Percentiles rank a stretch among this genome's conserved stretches.
phyloP scores from a whole-genome alignment of 106 monocot species.

The Gastrodia elata region DNA sequence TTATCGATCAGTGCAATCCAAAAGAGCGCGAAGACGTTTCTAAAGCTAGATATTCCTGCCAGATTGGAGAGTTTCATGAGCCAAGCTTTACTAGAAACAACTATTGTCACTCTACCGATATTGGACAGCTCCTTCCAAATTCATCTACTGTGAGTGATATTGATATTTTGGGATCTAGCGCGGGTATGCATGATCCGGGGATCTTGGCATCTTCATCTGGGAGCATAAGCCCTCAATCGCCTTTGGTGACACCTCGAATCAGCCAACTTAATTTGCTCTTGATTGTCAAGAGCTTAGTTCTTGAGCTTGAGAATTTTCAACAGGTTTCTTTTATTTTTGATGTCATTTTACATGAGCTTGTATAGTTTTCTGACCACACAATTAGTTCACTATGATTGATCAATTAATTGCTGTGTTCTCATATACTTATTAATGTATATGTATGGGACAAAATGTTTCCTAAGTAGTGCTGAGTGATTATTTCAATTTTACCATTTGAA shows the following conservation, averaged over 20 bases:
- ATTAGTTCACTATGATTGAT: background rate
- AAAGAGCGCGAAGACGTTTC: constrained; percentile 20
- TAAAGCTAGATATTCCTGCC: constrained; percentile 10
- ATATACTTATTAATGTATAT: background rate
- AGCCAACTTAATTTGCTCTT: constrained; percentile 42
- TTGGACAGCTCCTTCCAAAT: constrained; percentile 10
- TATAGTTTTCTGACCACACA: background rate
- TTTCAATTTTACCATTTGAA: background rate
- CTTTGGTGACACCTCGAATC: constrained; percentile 40
- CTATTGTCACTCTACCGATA: constrained; percentile 13
- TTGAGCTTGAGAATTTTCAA: constrained; percentile 58
- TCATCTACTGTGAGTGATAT: constrained; percentile 14
- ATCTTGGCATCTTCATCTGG: constrained; percentile 35
- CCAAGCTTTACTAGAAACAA: constrained; percentile 11
- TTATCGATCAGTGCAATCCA: constrained; percentile 34
- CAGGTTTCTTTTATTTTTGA: constrained; percentile 36
- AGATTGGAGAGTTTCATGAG: constrained; percentile 17
- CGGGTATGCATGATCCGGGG: constrained; percentile 17
- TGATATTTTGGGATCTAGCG: constrained; percentile 7
- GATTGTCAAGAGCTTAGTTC: constrained; percentile 23
- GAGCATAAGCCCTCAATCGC: constrained; percentile 59
- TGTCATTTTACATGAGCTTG: background rate
- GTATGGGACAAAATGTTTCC: background rate
- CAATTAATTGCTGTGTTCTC: background rate
- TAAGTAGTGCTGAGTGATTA: too few species aligned